Percentiles rank a stretch among this genome's conserved stretches.
Conservation (phyloP, 2,329 filamentous ascomycete genomes). For the Macrophomina pseudophaseolina region DNA sequence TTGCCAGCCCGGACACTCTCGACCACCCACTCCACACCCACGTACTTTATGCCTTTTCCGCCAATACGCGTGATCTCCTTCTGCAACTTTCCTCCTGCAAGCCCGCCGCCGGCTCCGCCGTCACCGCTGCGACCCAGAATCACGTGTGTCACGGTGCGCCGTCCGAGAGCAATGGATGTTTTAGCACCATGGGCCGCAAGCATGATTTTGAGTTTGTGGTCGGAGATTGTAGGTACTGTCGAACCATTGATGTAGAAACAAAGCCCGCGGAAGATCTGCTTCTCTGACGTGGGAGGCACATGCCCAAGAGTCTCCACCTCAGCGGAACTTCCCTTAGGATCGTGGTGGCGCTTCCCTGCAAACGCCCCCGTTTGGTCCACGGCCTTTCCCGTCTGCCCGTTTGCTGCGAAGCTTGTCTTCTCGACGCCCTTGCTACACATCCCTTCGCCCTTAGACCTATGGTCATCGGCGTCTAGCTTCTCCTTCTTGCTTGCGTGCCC, state of each 20-base stretch:
- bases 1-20: slow-evolving; percentile 47
- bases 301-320: slow-evolving; percentile 1
- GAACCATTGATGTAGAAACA: slow-evolving; percentile 88
- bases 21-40: slow-evolving; percentile 75
- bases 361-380: background rate
- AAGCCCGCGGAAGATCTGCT: slow-evolving; percentile 69
- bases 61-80: slow-evolving; percentile 73
- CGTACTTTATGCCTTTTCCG: slow-evolving; percentile 76
- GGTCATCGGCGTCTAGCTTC: slow-evolving; percentile 33
- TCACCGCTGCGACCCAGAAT: slow-evolving; percentile 64
- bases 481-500: slow-evolving; percentile 24
- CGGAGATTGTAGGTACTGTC: slow-evolving; percentile 79
- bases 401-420: background rate
- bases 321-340: background rate
- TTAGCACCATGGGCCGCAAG: slow-evolving; percentile 75
- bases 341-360: slow-evolving; percentile 5
- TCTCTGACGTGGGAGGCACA: slow-evolving; percentile 28
- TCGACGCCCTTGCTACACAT: background rate
- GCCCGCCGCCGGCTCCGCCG: slow-evolving; percentile 70
- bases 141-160: slow-evolving; percentile 82
- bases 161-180: slow-evolving; percentile 72
- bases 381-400: slow-evolving; percentile 1
- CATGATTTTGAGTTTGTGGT: slow-evolving; percentile 82
- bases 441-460: background rate
- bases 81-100: slow-evolving; percentile 79